Evolutionary conservation across 805 yeast species (phyloP).

Genomic region (Cyberlindnera amylophila): DNA sequence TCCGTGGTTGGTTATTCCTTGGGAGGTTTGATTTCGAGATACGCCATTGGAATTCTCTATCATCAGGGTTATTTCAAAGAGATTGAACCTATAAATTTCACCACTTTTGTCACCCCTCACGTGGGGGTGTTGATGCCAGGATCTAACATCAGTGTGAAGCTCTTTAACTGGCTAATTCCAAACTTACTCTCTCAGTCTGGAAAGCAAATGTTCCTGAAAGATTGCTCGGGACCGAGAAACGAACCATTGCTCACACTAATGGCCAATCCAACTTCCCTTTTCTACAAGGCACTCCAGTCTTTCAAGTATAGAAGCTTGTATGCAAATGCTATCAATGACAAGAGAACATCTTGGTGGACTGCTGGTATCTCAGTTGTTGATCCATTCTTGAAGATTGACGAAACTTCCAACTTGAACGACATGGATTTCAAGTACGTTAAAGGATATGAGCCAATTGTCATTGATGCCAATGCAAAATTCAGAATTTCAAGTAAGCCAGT

Average conservation of each 20-base stretch:
- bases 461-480: constrained; percentile 48
- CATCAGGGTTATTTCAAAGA: constrained; percentile 47
- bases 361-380: constrained; percentile 63
- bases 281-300: constrained; percentile 47
- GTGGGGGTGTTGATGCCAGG: constrained; percentile 66
- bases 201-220: constrained; percentile 65
- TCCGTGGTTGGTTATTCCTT: constrained; percentile 80
- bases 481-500: constrained; percentile 24
- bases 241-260: constrained; percentile 60
- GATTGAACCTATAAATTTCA: constrained; percentile 55
- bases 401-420: constrained; percentile 40
- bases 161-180: constrained; percentile 65
- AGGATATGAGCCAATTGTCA: constrained; percentile 53
- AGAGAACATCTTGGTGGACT: constrained; percentile 81
- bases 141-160: constrained; percentile 39
- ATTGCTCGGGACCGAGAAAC: constrained; percentile 28
- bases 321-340: constrained; percentile 77
- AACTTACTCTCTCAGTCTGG: constrained; percentile 68
- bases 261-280: constrained; percentile 60
- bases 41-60: constrained; percentile 68
- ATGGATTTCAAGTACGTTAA: constrained; percentile 40
- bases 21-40: constrained; percentile 80
- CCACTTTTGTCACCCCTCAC: constrained; percentile 69
- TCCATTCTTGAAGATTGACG: constrained; percentile 47
- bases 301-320: constrained; percentile 59